A percentile compares a stretch with the other conserved stretches of the same genome.
Conservation (phyloP, 2,329 filamentous ascomycete species). For the Verticillium longisporum region DNA sequence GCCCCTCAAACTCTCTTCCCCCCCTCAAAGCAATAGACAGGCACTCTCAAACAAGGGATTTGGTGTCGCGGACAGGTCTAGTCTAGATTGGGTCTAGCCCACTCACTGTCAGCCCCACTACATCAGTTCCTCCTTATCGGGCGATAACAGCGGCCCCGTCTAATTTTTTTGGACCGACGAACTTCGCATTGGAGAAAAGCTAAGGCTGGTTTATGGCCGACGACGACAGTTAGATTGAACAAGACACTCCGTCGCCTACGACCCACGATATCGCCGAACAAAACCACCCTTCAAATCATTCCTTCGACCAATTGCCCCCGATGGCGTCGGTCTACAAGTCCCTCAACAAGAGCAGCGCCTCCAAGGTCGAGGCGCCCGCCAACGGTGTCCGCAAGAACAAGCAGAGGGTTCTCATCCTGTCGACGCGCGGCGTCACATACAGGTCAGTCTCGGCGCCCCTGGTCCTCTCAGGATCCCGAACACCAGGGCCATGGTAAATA, state of each 20-base stretch:
- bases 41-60: neutral
- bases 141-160: conserved; percentile 19
- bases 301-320: conserved; percentile 16
- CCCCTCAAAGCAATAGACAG: neutral
- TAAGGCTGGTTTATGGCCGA: neutral
- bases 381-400: conserved; percentile 54
- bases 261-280: conserved; percentile 4
- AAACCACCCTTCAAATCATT: neutral
- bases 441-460: conserved; percentile 38
- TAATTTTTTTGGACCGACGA: conserved; percentile 8
- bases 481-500: neutral
- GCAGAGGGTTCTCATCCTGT: conserved; percentile 80
- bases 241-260: neutral
- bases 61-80: neutral
- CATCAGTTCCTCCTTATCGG: conserved; percentile 18
- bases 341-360: conserved; percentile 23
- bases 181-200: neutral
- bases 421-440: conserved; percentile 86
- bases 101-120: conserved; percentile 15
- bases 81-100: neutral
- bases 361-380: conserved; percentile 40
- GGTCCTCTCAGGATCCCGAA: neutral
- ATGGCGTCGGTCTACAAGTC: conserved; percentile 75
- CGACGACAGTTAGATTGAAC: neutral
- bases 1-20: neutral